phyloP scores from a whole-genome alignment of 805 yeast genomes.

The Sugiyamaella americana region DNA sequence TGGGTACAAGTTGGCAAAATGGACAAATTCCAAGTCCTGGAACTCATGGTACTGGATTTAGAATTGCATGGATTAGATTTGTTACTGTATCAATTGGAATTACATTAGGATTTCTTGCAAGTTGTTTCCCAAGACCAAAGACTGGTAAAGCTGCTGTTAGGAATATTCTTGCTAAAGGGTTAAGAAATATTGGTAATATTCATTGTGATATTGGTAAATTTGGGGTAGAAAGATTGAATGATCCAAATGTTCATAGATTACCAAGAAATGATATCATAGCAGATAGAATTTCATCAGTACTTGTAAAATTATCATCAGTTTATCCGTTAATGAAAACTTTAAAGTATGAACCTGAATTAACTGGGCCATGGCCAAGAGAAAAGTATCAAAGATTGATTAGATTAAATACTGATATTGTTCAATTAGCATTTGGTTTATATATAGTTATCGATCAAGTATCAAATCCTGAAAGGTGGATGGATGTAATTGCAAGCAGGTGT shows the following conservation, averaged over 20 bases:
- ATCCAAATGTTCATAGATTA: constrained; percentile 20
- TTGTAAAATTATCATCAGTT: constrained; percentile 12
- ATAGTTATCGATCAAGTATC: constrained; percentile 25
- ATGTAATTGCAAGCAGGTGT: constrained; percentile 18
- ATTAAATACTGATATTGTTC: constrained; percentile 23
- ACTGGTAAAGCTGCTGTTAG: constrained; percentile 31
- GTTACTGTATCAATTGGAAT: constrained; percentile 31
- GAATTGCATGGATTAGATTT: constrained; percentile 33
- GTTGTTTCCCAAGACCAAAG: constrained; percentile 28
- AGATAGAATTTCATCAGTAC: constrained; percentile 11
- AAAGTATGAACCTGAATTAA: constrained; percentile 32
- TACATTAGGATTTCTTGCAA: constrained; percentile 27
- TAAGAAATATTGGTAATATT: constrained; percentile 26
- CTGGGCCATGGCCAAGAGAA: constrained; percentile 31
- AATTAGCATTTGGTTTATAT: constrained; percentile 25
- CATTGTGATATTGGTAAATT: constrained; percentile 29
- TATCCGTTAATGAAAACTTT: constrained; percentile 17
- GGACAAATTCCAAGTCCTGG: constrained; percentile 19
- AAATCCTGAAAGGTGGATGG: constrained; percentile 21
- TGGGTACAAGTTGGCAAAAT: constrained; percentile 31
- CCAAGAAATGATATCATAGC: constrained; percentile 23
- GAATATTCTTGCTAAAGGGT: constrained; percentile 22
- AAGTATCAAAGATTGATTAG: constrained; percentile 27
- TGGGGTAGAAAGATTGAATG: constrained; percentile 24
- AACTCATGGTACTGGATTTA: constrained; percentile 26